Evolutionary conservation across 768 basidiomycete species (phyloP), one percentile per base, ranked within the genome.

Genomic region (Cyclocybe aegerita): DNA sequence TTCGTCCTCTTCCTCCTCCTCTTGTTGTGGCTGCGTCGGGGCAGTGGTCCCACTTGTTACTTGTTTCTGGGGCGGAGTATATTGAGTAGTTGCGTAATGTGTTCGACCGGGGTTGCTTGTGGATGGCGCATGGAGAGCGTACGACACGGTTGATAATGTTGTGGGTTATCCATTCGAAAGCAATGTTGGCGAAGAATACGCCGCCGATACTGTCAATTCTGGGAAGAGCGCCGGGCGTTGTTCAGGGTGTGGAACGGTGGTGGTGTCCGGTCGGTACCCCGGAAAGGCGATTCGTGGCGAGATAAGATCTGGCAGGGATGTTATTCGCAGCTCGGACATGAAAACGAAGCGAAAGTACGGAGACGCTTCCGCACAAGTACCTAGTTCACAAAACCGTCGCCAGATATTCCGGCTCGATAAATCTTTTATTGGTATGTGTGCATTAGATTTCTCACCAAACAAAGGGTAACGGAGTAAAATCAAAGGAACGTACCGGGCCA

Each of bases 101-200:
- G 48, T 43, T 41, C 49, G 45, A 39, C 39, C 56, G 42, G 59
- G 49, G 49, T 60, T 60, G 69, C 52, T 58, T 45, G 65, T 68
- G 63, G 65, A 71, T 54, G 81, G 85, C 0, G 83, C 84, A 64
- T 86, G 74, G 35, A 90, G 75, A 38, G 88, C 88, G 73, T 88
- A 85, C 48, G 88, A 90, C 59, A 90, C 23, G 88, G 85, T 54
- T 88, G 87, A 70, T 90, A 88, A 55, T 86, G 85, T 64, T 89
- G 86, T 48, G 86, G 85, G 65, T 87, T 87, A 69, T 88, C 77
- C 79, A 81, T 81, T 44, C 49, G 36, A 40, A 42, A 34, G 37
- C 45, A 41, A 33, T 6, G 12, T 32, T 39, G 15, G 44, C 29
- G 12, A 44, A 37, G 31, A 55, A 39, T 11, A 46, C 43, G 36